Percentiles rank a stretch among this genome's conserved stretches.
Conservation (phyloP, 768 basidiomycete species). For the Phanerochaete carnosa region DNA sequence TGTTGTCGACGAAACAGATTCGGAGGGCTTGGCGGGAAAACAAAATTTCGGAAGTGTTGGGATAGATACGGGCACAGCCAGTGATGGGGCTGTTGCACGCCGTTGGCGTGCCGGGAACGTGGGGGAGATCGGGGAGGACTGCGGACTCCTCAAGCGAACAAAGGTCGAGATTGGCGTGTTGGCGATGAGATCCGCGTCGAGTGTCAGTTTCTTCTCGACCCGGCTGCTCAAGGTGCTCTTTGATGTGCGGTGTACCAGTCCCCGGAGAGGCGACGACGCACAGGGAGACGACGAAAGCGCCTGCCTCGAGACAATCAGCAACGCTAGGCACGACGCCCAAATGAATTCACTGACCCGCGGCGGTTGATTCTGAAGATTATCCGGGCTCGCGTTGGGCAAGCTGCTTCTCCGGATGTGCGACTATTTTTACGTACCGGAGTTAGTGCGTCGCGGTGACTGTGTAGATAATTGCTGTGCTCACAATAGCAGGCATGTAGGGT, state of each 20-base stretch:
- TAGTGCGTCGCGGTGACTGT: neutral
- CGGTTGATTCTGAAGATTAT: conserved; percentile 17
- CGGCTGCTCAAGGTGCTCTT: conserved; percentile 12
- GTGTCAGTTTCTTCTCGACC: conserved; percentile 22
- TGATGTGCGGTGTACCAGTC: conserved; percentile 2
- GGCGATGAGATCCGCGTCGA: conserved; percentile 26
- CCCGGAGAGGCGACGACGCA: conserved; percentile 15
- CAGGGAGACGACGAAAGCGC: conserved; percentile 28
- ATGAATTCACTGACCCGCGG: conserved; percentile 21
- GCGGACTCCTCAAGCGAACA: conserved; percentile 76
- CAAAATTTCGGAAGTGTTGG: conserved; percentile 56
- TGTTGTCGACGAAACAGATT: conserved; percentile 10
- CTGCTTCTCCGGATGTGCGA: conserved; percentile 27
- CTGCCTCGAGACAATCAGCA: conserved; percentile 11
- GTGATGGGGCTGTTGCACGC: conserved; percentile 30
- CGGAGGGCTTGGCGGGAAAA: conserved; percentile 16
- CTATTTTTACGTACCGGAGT: conserved; percentile 12
- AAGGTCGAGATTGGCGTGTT: conserved; percentile 76
- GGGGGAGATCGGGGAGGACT: conserved; percentile 66
- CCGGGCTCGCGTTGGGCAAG: conserved; percentile 24
- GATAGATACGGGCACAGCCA: conserved; percentile 57
- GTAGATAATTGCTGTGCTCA: conserved; percentile 14
- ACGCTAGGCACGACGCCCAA: neutral
- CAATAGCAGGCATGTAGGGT: conserved; percentile 28
- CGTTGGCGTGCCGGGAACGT: conserved; percentile 45